Conservation (phyloP, 2,329 filamentous ascomycete genomes). For the Aspergillus pseudoglaucus region DNA sequence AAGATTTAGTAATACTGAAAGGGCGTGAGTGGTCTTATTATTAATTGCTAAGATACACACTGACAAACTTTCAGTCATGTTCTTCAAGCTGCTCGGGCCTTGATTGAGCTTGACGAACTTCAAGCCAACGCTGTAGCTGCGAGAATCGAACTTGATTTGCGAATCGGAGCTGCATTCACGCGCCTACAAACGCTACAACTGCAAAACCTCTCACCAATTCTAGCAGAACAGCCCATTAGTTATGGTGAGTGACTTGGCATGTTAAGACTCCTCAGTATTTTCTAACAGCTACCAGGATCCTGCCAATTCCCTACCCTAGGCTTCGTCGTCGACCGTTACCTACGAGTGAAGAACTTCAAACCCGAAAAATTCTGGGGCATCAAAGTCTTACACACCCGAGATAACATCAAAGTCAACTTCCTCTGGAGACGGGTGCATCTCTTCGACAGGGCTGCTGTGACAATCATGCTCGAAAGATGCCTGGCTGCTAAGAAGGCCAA, state of each 20-base stretch:
- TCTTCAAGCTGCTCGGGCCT: constrained; percentile 69
- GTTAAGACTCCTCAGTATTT: not conserved
- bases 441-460: constrained; percentile 77
- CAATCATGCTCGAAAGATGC: constrained; percentile 80
- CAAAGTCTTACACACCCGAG: constrained; percentile 70
- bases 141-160: constrained; percentile 84
- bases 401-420: constrained; percentile 75
- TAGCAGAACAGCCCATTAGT: constrained; percentile 64
- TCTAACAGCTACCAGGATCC: constrained; percentile 50
- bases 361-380: constrained; percentile 92
- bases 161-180: constrained; percentile 89
- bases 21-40: constrained; percentile 55
- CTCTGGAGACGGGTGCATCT: constrained; percentile 74
- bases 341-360: constrained; percentile 87
- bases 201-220: constrained; percentile 61
- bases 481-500: constrained; percentile 68
- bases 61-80: constrained; percentile 59
- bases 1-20: constrained; percentile 91
- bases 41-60: not conserved
- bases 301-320: constrained; percentile 96
- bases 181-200: constrained; percentile 76
- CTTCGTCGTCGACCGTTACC: constrained; percentile 94
- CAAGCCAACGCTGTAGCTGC: constrained; percentile 84
- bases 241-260: constrained; percentile 59
- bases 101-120: constrained; percentile 71